phyloP scores from a whole-genome alignment of 2,329 filamentous ascomycete species.

The Paecilomyces sp. region DNA sequence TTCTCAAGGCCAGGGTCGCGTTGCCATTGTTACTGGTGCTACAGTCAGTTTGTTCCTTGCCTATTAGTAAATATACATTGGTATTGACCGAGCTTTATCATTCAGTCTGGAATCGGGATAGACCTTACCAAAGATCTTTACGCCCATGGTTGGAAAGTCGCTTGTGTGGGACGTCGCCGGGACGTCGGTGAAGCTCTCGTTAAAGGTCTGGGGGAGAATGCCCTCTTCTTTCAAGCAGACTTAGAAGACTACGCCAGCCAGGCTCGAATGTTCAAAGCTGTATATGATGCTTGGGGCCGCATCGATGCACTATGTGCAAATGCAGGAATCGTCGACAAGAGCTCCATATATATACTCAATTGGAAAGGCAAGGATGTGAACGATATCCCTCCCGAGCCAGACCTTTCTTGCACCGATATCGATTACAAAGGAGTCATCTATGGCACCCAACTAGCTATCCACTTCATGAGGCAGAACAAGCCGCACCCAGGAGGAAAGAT shows the following conservation, averaged over 20 bases:
- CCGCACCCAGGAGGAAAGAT: slow-evolving; percentile 36
- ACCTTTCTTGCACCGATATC: slow-evolving; percentile 42
- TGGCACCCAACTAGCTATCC: slow-evolving; percentile 42
- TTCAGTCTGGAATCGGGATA: background rate
- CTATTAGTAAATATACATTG: background rate
- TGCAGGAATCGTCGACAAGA: slow-evolving; percentile 43
- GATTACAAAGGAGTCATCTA: slow-evolving; percentile 47
- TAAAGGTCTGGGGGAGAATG: slow-evolving; percentile 21
- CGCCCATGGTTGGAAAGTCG: slow-evolving; percentile 24
- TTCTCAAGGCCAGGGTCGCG: background rate
- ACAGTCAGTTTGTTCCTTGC: background rate
- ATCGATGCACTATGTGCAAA: slow-evolving; percentile 46
- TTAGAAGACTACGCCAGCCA: slow-evolving; percentile 43
- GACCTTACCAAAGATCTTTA: slow-evolving; percentile 34
- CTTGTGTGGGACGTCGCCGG: slow-evolving; percentile 31
- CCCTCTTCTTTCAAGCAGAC: slow-evolving; percentile 40
- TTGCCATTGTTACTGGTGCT: background rate
- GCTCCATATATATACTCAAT: slow-evolving; percentile 39
- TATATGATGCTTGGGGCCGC: slow-evolving; percentile 38
- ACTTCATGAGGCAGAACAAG: slow-evolving; percentile 48
- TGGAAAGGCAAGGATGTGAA: slow-evolving; percentile 20
- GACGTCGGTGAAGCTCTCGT: slow-evolving; percentile 27
- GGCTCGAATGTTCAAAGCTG: slow-evolving; percentile 34
- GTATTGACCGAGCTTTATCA: background rate
- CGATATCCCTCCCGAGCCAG: slow-evolving; percentile 37